phyloP scores from a whole-genome alignment of 1,139 yeast species.

The Trichomonascaceae sp. region DNA sequence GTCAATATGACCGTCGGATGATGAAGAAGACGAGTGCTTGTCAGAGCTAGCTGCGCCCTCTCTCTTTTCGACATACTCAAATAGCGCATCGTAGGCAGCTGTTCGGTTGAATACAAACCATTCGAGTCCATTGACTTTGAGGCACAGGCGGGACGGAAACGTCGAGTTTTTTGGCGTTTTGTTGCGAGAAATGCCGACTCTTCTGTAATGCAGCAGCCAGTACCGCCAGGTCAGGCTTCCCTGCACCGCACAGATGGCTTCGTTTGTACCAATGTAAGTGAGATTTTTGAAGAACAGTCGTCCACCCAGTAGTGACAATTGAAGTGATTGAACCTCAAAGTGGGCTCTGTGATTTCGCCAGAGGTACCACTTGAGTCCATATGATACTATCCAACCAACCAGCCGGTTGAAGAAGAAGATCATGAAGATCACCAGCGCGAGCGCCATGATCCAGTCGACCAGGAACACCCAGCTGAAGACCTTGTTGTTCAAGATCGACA shows the following conservation, averaged over 20 bases:
- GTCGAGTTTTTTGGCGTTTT: not conserved
- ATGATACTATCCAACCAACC: constrained; percentile 49
- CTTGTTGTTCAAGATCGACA: constrained; percentile 18
- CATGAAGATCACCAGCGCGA: constrained; percentile 48
- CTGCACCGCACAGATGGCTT: constrained; percentile 53
- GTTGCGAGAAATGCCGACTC: constrained; percentile 11
- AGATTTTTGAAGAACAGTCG: constrained; percentile 66
- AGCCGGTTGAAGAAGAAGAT: constrained; percentile 68
- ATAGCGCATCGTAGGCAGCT: constrained; percentile 56
- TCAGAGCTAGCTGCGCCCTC: not conserved
- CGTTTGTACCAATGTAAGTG: constrained; percentile 55
- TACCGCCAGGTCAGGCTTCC: constrained; percentile 81
- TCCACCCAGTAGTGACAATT: constrained; percentile 72
- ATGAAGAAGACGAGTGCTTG: not conserved
- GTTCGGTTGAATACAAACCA: constrained; percentile 70
- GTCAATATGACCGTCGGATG: not conserved
- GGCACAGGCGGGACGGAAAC: constrained; percentile 44
- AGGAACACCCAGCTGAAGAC: constrained; percentile 72
- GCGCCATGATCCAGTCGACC: constrained; percentile 65
- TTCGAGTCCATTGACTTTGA: constrained; percentile 67
- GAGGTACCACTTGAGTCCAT: constrained; percentile 37
- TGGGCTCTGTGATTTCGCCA: constrained; percentile 51
- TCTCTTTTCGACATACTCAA: constrained; percentile 20
- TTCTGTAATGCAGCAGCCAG: constrained; percentile 43
- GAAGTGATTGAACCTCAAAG: constrained; percentile 56